Evolutionary conservation across 345 rosid genomes (phyloP), one percentile per base, ranked within the genome.

Genomic region (Boechera divaricarpa): DNA sequence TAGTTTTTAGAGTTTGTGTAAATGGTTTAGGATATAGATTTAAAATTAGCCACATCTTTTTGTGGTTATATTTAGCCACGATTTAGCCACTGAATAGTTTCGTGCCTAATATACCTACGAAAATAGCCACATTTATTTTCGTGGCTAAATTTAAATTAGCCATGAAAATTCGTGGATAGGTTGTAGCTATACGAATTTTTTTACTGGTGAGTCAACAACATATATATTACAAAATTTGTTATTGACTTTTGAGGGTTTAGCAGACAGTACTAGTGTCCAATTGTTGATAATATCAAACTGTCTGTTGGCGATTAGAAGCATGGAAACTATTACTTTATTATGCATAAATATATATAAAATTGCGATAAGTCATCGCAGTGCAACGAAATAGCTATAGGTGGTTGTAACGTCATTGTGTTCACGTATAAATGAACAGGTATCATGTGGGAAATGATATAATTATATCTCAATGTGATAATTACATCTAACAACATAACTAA

Each of bases 351-450:
- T 73, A 11, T 64, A 57, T 44, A 51, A 31, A 16, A 5, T 52
- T 39, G 36, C 31, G 29, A 49, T 53, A 62, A 53, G 70, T 76
- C 70, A 18, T 77, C 58, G 36, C 64, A 55, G 42, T 56, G 76
- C 67, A 70, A 70, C 65, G 51, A 54, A 63, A 54, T 55, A 67
- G 68, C 61, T 75, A 21, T 21, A 56, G 76, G 66, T 77, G 45
- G 80, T 70, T 63, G 53, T 63, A 70, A 77, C 42, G 72, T 77
- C 76, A 48, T 53, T 36, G 59, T 63, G 80, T 56, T 77, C 67
- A 56, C 24, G 72, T 55, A 12, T 54, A 72, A 60, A 62, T 70
- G 52, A 77, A 70, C 70, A 77, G 24, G 61, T 18, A 70, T 56
- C 72, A 77, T 71, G 54, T 71, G 16, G 57, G 42, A 57, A 64